These are phyloP conservation scores for Truncatella angustata DNA, from an alignment of 2,329 filamentous ascomycete species.

Conservation along the genomic window DNA sequence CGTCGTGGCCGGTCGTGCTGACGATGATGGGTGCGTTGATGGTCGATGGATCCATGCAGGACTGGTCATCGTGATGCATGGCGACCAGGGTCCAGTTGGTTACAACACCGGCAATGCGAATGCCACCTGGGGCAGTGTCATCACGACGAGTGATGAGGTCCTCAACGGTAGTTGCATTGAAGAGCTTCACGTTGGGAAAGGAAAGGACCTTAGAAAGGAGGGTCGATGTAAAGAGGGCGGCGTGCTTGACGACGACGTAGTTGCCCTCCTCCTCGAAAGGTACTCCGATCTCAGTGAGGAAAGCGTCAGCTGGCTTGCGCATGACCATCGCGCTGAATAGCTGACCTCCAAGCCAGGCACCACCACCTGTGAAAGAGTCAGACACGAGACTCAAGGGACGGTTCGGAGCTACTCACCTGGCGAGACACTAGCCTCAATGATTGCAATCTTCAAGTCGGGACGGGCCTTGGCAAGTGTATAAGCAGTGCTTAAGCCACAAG, in stretches of 20 bases:
- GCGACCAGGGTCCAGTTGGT: slow-evolving; percentile 94
- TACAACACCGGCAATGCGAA: slow-evolving; percentile 84
- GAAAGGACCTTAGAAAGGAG: slow-evolving; percentile 78
- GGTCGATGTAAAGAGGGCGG: slow-evolving; percentile 87
- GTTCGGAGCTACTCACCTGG: slow-evolving; percentile 48
- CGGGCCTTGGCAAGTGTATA: slow-evolving; percentile 81
- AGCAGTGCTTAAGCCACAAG: slow-evolving; percentile 80
- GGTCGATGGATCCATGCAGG: slow-evolving; percentile 96
- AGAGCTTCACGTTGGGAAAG: slow-evolving; percentile 92
- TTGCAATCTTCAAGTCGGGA: slow-evolving; percentile 87
- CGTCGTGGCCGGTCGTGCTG: slow-evolving; percentile 88
- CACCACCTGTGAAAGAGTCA: slow-evolving; percentile 56
- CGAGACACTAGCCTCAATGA: slow-evolving; percentile 83
- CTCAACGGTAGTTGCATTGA: slow-evolving; percentile 91
- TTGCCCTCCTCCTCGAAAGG: slow-evolving; percentile 85
- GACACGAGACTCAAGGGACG: background rate
- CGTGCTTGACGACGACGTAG: slow-evolving; percentile 92
- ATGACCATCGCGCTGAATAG: slow-evolving; percentile 95
- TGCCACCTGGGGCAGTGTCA: slow-evolving; percentile 42
- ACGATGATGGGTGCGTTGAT: slow-evolving; percentile 90
- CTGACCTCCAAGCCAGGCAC: slow-evolving; percentile 90
- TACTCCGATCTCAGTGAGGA: slow-evolving; percentile 77
- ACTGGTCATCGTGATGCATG: slow-evolving; percentile 85
- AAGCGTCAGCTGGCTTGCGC: slow-evolving; percentile 86
- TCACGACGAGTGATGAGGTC: slow-evolving; percentile 81